phyloP scores from a whole-genome alignment of 345 rosid species.

The Hibiscus mutabilis region DNA sequence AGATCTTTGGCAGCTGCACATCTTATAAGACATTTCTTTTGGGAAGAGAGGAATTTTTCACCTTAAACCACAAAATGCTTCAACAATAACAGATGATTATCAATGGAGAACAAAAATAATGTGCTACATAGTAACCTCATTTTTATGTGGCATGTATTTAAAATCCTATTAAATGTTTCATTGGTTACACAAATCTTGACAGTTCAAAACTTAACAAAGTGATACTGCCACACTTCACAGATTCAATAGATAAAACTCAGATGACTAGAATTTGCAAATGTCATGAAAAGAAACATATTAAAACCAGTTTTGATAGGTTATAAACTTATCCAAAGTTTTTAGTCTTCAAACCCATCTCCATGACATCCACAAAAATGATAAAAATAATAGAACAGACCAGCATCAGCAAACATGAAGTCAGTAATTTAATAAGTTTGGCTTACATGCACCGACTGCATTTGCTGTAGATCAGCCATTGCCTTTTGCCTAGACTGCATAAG shows the following conservation, averaged over 20 bases:
- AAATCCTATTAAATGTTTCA: neutral
- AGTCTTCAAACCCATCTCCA: slow-evolving; percentile 14
- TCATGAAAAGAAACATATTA: neutral
- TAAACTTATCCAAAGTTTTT: neutral
- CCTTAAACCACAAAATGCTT: neutral
- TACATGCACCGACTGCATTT: slow-evolving; percentile 73
- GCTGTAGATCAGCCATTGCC: slow-evolving; percentile 63
- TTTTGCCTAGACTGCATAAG: slow-evolving; percentile 79
- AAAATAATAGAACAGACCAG: slow-evolving; percentile 5
- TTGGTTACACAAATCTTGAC: neutral
- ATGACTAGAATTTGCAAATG: neutral
- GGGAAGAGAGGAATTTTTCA: neutral
- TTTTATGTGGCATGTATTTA: too few relatives aligned
- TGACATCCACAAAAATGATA: neutral
- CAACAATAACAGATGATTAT: neutral
- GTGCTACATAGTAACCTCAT: neutral
- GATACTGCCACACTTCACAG: neutral
- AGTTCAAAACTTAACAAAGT: neutral
- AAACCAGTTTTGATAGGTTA: neutral
- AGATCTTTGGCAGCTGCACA: too few relatives aligned
- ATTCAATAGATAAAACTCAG: neutral
- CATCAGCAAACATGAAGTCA: slow-evolving; percentile 5
- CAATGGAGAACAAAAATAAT: neutral
- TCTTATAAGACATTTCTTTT: too few relatives aligned
- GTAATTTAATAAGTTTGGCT: slow-evolving; percentile 22